Evolutionary conservation across 768 basidiomycete species (phyloP), one percentile per base, ranked within the genome.

Genomic region (Pleurotus cornucopiae): DNA sequence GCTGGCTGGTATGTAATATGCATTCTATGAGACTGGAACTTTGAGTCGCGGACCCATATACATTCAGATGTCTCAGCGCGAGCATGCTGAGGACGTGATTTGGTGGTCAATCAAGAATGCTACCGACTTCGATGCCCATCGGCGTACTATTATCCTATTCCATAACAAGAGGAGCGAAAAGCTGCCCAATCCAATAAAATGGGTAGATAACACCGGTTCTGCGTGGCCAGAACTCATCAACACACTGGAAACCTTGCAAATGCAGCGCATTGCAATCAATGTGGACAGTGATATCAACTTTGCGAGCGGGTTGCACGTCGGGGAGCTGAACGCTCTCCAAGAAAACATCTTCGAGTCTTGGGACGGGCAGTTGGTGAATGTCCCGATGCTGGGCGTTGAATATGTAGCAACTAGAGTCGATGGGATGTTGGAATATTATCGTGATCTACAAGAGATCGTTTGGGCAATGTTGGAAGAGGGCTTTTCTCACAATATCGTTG

Each of bases 401-500:
- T 76, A 73, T 58, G 70, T 81, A 53, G 76, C 78, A 5, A 69
- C 70, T 3, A 69, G 74, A 48, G 71, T 76, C 0, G 61, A 66
- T 6, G 70, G 66, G 1, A 79, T 81, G 65, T 61, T 78, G n/a
- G 60, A 60, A 23, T 75, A 75, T 56, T 82, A 80, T 63, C 66
- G 64, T 5, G 67, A 70, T 46, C 60, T 81, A 70, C 78, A 78
- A 71, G 78, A 81, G 64, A 77, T 64, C 26, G 70, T 73, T 2
- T 81, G 81, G 80, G 77, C 78, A 0, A 70, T 81, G 72, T 66
- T 81, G 21, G 74, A 77, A 62, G 79, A 82, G 64, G 79, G 78
- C 0, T 81, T 82, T 64, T 78, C 76, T 47, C 68, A 75, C 51
- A 63, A 64, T 34, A 67, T 73, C 20, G 66, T 81, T 41, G 58